phyloP scores from a whole-genome alignment of 345 rosid genomes.

The Populus pruinosa region DNA sequence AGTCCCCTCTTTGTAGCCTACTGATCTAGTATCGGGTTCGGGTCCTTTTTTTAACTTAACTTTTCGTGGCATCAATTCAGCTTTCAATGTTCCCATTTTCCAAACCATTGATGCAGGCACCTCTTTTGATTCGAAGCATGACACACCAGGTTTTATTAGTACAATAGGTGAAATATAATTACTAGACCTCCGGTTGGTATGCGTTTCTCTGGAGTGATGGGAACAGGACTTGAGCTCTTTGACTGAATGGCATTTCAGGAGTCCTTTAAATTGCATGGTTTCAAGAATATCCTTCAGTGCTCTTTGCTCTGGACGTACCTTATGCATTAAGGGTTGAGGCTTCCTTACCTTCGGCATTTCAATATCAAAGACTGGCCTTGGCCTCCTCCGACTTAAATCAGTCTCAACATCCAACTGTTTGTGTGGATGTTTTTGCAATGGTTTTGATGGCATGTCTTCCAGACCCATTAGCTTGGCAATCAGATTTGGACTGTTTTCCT shows the following conservation, averaged over 20 bases:
- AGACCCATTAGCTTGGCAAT: constrained; percentile 94
- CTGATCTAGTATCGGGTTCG: constrained; percentile 23
- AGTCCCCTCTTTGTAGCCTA: constrained; percentile 11
- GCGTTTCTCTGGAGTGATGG: constrained; percentile 17
- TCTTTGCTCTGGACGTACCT: constrained; percentile 26
- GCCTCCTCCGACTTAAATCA: constrained; percentile 18
- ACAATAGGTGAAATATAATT: constrained; percentile 47
- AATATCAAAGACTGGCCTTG: constrained; percentile 28
- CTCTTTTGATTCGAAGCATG: constrained; percentile 25
- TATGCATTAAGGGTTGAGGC: constrained; percentile 20
- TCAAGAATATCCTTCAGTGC: constrained; percentile 50
- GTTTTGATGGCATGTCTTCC: constrained; percentile 54
- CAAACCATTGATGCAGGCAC: constrained; percentile 10
- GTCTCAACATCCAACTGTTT: constrained; percentile 26
- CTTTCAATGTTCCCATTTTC: constrained; percentile 18
- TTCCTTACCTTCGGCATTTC: constrained; percentile 40
- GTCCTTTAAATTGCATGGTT: constrained; percentile 41
- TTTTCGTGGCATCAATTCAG: constrained; percentile 26
- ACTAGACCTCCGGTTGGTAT: constrained; percentile 22
- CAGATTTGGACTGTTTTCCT: constrained; percentile 49
- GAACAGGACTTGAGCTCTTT: constrained; percentile 13
- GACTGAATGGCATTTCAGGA: constrained; percentile 30
- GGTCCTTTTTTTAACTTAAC: constrained; percentile 33
- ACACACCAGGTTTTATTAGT: constrained; percentile 52
- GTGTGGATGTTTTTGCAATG: constrained; percentile 18